phyloP scores from a whole-genome alignment of 108 stramenopile genomes.

The Nannochloropsis salina region DNA sequence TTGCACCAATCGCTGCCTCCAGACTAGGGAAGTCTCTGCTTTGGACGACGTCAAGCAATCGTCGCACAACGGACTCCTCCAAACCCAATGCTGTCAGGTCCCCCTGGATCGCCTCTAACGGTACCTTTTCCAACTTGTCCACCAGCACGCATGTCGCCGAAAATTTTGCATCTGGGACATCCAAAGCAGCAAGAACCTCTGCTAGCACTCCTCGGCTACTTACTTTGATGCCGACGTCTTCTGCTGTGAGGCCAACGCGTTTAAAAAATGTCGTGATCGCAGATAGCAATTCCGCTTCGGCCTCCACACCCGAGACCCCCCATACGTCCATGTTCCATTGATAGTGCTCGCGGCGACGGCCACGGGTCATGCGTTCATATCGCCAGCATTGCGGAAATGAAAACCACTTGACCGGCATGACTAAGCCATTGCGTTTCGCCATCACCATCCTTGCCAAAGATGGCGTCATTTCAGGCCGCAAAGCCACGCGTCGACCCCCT shows the following conservation, averaged over 20 bases:
- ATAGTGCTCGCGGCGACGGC: conserved; percentile 90
- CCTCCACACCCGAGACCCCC: conserved; percentile 66
- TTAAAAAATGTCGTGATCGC: conserved; percentile 84
- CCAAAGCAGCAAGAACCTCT: conserved; percentile 75
- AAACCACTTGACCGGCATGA: conserved; percentile 91
- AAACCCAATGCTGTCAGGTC: conserved; percentile 81
- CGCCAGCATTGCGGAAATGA: conserved; percentile 91
- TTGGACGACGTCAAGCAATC: conserved; percentile 69
- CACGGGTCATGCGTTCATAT: conserved; percentile 96
- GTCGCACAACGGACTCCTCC: conserved; percentile 66
- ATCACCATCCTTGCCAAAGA: conserved; percentile 94
- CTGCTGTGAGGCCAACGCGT: conserved; percentile 69
- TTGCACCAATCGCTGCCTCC: conserved; percentile 65
- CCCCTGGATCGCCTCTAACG: conserved; percentile 76
- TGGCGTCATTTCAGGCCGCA: conserved; percentile 97
- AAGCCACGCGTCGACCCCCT: conserved; percentile 71
- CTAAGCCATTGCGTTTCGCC: conserved; percentile 77
- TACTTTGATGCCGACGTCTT: conserved; percentile 95
- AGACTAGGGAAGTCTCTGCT: conserved; percentile 76
- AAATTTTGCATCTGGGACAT: conserved; percentile 82
- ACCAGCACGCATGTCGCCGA: conserved; percentile 91
- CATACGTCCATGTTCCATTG: conserved; percentile 90
- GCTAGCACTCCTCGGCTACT: conserved; percentile 81
- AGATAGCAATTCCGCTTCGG: conserved; percentile 85
- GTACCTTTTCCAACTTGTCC: conserved; percentile 96